Evolutionary conservation across 2,329 filamentous ascomycete genomes (phyloP).

Genomic region (Aspergillus ruber): DNA sequence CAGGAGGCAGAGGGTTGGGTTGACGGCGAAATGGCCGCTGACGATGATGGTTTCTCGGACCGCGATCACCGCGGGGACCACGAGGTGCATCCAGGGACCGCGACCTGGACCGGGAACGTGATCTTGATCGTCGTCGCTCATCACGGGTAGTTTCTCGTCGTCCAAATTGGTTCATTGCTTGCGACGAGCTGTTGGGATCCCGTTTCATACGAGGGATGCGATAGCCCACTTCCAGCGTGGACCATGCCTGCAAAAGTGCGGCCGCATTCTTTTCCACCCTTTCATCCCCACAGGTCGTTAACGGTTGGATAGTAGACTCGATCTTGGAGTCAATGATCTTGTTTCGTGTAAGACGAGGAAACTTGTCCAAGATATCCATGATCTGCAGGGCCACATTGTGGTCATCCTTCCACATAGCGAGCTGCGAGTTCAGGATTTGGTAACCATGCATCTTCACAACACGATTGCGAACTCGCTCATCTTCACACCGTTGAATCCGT

Average conservation of each 20-base stretch:
- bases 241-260: constrained; percentile 74
- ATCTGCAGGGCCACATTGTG: constrained; percentile 84
- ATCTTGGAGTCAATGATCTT: constrained; percentile 97
- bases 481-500: constrained; percentile 79
- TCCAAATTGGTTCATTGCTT: constrained; percentile 59
- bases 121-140: constrained; percentile 43
- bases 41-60: constrained; percentile 47
- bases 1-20: constrained; percentile 62
- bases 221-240: constrained; percentile 82
- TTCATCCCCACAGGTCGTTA: constrained; percentile 64
- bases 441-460: constrained; percentile 97
- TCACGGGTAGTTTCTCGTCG: constrained; percentile 48
- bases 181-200: constrained; percentile 56
- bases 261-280: constrained; percentile 66
- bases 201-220: constrained; percentile 86
- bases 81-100: constrained; percentile 40
- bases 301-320: constrained; percentile 66
- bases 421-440: constrained; percentile 80
- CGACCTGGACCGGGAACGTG: constrained; percentile 46
- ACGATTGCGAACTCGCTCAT: constrained; percentile 77
- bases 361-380: constrained; percentile 77
- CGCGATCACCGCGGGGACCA: constrained; percentile 47
- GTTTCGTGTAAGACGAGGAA: constrained; percentile 88
- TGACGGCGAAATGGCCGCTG: constrained; percentile 51
- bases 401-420: constrained; percentile 82